Base-by-base conservation (phyloP, 2,329 filamentous ascomycete genomes). In the Aspergillus piperis region DNA sequence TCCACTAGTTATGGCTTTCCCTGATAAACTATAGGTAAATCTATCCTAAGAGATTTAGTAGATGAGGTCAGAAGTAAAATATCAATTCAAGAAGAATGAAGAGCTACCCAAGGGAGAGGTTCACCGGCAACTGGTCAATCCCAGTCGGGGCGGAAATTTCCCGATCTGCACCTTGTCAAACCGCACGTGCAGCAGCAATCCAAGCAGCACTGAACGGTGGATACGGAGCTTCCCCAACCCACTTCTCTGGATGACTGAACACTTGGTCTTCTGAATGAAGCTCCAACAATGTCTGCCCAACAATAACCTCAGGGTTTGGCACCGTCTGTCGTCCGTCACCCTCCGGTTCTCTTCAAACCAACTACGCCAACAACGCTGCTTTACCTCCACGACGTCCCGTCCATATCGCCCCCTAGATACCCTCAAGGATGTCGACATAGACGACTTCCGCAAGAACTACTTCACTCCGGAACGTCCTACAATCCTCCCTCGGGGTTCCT, bases 401-500 rank as follows among this genome's bases (percentile, higher is more conserved):
- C 56, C 55, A 54, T 74, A 73, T 61, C 62, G 58, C 15, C 55
- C 69, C 8, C 70, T 74, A 6, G 59, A 71, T 50, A 59, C 62
- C 13, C 72, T 81, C 38, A 38, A 68, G 38, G 66, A 74, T 64
- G 70, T 66, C 62, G 69, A 67, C 55, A 61, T 85, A 49, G 70
- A 78, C 1, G 62, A 68, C 13, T 90, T 90, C 68, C 82, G 80
- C 25, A 65, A 78, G n/a, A 64, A 75, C 38, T 86, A 82, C 38
- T 87, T 89, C 68, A 63, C 70, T 1, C 78, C 82, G 1, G 80
- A 83, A 50, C 75, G 71, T 17, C 88, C 88, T 2, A 73, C 81
- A 8, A 72, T 88, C 17, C 75, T 86, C 5, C 80, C 79, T n/a
- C 71, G 74, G 32, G 69, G 71, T 6, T 68, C 71, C 2, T 83